These are phyloP conservation scores for Trichosporon asahii DNA, from an alignment of 1,284 basidiomycete genomes.

Conservation along the genomic window DNA sequence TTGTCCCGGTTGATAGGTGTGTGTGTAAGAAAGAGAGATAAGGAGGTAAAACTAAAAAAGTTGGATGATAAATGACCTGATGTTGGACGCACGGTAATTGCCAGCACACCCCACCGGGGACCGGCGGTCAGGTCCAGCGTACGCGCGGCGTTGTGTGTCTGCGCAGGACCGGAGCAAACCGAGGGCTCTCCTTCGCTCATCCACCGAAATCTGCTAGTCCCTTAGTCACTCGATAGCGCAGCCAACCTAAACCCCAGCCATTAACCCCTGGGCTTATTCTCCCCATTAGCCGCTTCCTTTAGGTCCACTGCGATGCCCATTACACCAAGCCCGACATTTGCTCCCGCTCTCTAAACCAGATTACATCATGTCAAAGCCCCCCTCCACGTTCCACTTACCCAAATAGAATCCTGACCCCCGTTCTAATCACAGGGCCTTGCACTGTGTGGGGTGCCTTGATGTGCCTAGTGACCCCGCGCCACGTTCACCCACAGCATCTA, in stretches of 20 bases:
- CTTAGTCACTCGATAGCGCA: neutral
- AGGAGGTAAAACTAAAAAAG: neutral
- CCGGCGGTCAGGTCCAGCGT: neutral
- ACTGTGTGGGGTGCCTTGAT: neutral
- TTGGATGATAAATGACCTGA: neutral
- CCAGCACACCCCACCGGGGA: neutral
- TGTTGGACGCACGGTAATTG: constrained; percentile 1
- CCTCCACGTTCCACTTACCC: neutral
- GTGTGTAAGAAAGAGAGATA: neutral
- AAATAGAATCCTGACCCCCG: neutral
- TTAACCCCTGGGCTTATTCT: too few relatives aligned
- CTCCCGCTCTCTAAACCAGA: neutral
- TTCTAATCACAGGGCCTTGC: neutral
- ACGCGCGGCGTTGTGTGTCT: neutral
- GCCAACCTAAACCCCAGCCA: neutral
- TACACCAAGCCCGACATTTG: too few relatives aligned
- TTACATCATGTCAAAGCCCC: neutral
- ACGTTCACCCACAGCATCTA: constrained; percentile 7
- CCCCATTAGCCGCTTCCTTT: too few relatives aligned
- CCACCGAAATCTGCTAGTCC: neutral
- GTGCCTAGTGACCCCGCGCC: neutral
- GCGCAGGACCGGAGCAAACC: neutral
- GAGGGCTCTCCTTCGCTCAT: neutral
- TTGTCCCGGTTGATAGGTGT: neutral
- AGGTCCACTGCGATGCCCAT: too few relatives aligned